Evolutionary conservation across 257 asterid genomes (phyloP).

Genomic region (Nicotiana benthamiana): DNA sequence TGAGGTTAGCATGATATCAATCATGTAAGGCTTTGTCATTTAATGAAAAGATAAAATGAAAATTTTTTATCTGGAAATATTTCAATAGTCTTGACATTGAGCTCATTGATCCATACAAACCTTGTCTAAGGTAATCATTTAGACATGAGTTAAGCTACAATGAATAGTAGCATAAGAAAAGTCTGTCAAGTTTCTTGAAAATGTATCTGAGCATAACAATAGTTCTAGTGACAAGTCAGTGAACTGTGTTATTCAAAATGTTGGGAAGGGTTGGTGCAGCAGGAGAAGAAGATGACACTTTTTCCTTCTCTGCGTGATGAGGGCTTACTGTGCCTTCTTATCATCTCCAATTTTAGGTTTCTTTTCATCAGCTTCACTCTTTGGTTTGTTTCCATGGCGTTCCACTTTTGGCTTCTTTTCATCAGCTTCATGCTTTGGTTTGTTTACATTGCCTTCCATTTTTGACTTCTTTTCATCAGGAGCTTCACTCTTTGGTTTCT

Average conservation of each 20-base stretch:
- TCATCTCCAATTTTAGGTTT: neutral
- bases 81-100: neutral
- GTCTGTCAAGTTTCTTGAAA: neutral
- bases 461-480: constrained; percentile 21
- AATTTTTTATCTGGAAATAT: neutral
- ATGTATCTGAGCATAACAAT: neutral
- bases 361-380: constrained; percentile 4
- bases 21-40: neutral
- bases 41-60: neutral
- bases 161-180: neutral
- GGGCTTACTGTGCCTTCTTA: neutral
- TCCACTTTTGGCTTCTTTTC: constrained; percentile 25
- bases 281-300: constrained; percentile 9
- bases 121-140: neutral
- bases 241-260: constrained; percentile 4
- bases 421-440: neutral
- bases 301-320: constrained; percentile 6
- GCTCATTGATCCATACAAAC: neutral
- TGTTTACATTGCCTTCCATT: constrained; percentile 17
- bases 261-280: neutral
- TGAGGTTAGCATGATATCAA: too few relatives aligned
- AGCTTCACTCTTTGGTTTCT: constrained; percentile 16
- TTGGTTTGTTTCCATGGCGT: constrained; percentile 5
- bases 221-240: constrained; percentile 18
- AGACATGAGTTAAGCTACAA: neutral